Evolutionary conservation across 1,284 basidiomycete genomes (phyloP).

Genomic region (Moesziomyces aphidis): DNA sequence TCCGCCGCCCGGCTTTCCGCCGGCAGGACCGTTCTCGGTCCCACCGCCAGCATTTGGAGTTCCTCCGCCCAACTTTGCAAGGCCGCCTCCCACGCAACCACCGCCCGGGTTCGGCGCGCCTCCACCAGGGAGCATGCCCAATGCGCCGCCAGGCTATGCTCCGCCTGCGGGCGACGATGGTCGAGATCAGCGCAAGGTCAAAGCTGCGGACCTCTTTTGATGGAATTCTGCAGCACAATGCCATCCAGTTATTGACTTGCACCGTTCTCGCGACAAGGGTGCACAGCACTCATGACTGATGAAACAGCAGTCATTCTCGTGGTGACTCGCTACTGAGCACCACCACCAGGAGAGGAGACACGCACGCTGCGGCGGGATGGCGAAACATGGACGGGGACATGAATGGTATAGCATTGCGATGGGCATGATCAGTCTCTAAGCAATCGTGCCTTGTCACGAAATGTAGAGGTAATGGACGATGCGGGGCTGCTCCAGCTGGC

Average conservation of each 20-base stretch:
- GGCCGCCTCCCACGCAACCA: conserved; percentile 32
- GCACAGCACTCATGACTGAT: no score
- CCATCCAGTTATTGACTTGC: no score
- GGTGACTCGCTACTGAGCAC: no score
- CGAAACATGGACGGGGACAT: background rate
- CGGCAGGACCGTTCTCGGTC: conserved; percentile 34
- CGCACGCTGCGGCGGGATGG: no score
- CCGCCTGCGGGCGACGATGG: conserved; percentile 10
- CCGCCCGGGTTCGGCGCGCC: conserved; percentile 28
- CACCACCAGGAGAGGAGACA: no score
- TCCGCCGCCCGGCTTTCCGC: conserved; percentile 19
- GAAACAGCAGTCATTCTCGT: no score
- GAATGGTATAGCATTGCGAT: conserved; percentile 1
- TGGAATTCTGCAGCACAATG: background rate
- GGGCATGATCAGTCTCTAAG: conserved; percentile 16
- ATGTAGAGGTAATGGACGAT: conserved; percentile 15
- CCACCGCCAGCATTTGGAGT: conserved; percentile 32
- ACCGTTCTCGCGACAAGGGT: no score
- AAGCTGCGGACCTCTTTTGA: conserved; percentile 49
- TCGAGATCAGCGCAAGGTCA: conserved; percentile 26
- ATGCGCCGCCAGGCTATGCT: conserved; percentile 2
- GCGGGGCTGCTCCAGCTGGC: conserved; percentile 21
- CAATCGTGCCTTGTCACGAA: conserved; percentile 35
- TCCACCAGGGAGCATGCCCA: conserved; percentile 7
- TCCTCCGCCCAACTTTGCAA: conserved; percentile 32